Evolutionary conservation across 139 green algal species (phyloP).

Genomic region (Bryopsis sp.): DNA sequence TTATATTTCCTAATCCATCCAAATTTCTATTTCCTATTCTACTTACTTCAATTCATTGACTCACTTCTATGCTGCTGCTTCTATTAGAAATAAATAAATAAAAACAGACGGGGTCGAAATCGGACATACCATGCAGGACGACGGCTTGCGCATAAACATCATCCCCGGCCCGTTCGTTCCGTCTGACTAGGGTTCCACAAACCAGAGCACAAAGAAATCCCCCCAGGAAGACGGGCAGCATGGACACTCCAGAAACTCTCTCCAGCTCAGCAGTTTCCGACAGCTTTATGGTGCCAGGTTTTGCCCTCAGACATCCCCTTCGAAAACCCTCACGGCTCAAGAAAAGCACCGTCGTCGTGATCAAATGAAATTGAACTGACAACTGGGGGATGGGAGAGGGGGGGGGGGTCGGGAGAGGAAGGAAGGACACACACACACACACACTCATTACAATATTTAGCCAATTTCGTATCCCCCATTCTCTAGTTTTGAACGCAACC

Average conservation of each 20-base stretch:
- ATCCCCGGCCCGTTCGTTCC: slow-evolving; percentile 3
- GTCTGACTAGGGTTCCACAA: slow-evolving; percentile 27
- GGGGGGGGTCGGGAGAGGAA: background rate
- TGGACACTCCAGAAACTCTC: slow-evolving; percentile 31
- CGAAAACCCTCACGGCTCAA: slow-evolving; percentile 79
- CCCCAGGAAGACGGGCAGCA: slow-evolving; percentile 42
- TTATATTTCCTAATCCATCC: no score
- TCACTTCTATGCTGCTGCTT: no score
- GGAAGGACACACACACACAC: background rate
- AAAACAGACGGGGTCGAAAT: no score
- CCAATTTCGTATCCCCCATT: background rate
- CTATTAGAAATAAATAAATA: no score
- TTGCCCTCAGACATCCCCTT: slow-evolving; percentile 57
- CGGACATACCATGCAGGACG: slow-evolving; percentile 36
- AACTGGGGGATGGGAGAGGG: background rate
- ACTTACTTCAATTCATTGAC: no score
- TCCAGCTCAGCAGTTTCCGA: slow-evolving; percentile 3
- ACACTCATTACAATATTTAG: background rate
- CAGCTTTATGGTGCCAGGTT: background rate
- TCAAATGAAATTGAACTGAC: slow-evolving; percentile 80
- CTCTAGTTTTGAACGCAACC: background rate
- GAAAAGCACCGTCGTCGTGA: slow-evolving; percentile 81
- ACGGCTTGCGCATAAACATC: slow-evolving; percentile 36
- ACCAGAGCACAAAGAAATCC: slow-evolving; percentile 31
- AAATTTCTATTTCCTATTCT: no score